These are phyloP conservation scores for Fusarium sp. DNA, from an alignment of 2,329 filamentous ascomycete genomes.

Conservation along the genomic window DNA sequence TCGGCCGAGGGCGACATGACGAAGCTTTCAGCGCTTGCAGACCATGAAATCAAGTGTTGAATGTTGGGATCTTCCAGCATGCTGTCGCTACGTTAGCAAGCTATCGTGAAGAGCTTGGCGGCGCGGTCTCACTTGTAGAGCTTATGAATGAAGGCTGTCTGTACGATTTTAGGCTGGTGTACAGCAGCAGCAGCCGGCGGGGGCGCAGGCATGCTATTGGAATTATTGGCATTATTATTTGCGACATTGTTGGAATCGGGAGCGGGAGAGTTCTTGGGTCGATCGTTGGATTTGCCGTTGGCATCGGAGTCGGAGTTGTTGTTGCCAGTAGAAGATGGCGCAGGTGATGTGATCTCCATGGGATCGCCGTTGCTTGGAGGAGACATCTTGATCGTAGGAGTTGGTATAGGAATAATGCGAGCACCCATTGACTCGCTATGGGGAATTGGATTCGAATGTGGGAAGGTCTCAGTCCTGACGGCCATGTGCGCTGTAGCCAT, in stretches of 20 bases:
- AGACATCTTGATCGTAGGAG: slow-evolving; percentile 68
- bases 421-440: slow-evolving; percentile 59
- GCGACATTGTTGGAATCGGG: slow-evolving; percentile 50
- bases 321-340: slow-evolving; percentile 55
- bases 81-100: slow-evolving; percentile 61
- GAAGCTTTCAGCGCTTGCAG: slow-evolving; percentile 91
- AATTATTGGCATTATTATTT: slow-evolving; percentile 43
- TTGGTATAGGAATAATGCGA: slow-evolving; percentile 67
- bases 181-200: slow-evolving; percentile 73
- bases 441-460: slow-evolving; percentile 54
- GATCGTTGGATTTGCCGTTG: slow-evolving; percentile 51
- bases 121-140: slow-evolving; percentile 83
- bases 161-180: slow-evolving; percentile 95
- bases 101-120: background rate
- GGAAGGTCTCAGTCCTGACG: slow-evolving; percentile 62
- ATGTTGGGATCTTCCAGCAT: slow-evolving; percentile 97
- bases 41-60: slow-evolving; percentile 97
- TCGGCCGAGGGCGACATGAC: slow-evolving; percentile 98
- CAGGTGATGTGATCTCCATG: slow-evolving; percentile 70
- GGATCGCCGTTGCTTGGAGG: slow-evolving; percentile 67
- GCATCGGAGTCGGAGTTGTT: slow-evolving; percentile 57
- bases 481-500: slow-evolving; percentile 61
- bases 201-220: slow-evolving; percentile 60
- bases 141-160: slow-evolving; percentile 99
- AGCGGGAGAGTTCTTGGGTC: slow-evolving; percentile 51